phyloP scores from a whole-genome alignment of 805 yeast genomes.

The Metschnikowia reukaufii region DNA sequence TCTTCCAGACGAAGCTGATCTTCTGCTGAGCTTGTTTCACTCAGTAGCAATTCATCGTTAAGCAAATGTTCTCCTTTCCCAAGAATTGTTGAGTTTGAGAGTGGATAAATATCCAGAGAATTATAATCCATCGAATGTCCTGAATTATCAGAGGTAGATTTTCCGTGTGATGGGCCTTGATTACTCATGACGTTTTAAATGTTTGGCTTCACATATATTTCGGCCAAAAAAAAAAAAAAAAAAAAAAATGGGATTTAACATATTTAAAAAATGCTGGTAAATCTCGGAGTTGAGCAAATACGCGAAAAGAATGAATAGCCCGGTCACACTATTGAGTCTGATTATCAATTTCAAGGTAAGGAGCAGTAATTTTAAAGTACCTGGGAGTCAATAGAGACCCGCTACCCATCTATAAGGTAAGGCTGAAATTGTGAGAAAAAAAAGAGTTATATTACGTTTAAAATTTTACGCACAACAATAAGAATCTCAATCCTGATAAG shows the following conservation, averaged over 20 bases:
- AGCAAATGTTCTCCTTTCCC: neutral
- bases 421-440: neutral
- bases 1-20: neutral
- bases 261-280: no score
- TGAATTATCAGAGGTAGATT: neutral
- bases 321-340: neutral
- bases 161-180: neutral
- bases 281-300: neutral
- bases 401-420: neutral
- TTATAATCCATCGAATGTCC: neutral
- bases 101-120: no score
- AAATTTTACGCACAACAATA: neutral
- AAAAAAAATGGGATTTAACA: no score
- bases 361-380: neutral
- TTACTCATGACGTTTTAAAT: neutral
- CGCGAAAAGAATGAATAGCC: neutral
- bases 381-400: neutral
- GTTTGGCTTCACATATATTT: neutral
- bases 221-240: neutral
- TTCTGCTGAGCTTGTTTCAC: neutral
- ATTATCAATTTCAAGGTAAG: neutral
- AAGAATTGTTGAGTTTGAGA: neutral
- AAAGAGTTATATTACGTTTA: no score
- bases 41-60: neutral
- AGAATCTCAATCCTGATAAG: neutral